A percentile compares a stretch with the other conserved stretches of the same genome.
phyloP scores from a whole-genome alignment of 805 yeast species.

The Teunomyces funiuensis region DNA sequence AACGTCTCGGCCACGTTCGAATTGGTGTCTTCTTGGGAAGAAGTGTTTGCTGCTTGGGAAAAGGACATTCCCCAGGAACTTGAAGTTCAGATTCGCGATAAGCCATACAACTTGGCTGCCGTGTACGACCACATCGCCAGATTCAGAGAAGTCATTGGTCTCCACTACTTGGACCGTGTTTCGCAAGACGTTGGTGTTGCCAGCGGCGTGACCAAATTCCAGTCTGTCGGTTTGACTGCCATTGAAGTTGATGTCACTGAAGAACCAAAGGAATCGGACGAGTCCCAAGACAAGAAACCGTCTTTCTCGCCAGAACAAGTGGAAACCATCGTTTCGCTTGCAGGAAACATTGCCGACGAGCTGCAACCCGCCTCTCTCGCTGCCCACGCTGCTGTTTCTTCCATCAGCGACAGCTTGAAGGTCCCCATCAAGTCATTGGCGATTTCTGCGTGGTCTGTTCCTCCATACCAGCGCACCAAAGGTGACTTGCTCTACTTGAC shows the following conservation, averaged over 20 bases:
- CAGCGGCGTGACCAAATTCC: slow-evolving; percentile 54
- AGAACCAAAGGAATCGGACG: slow-evolving; percentile 13
- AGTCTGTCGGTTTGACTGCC: slow-evolving; percentile 38
- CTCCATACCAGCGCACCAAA: slow-evolving; percentile 54
- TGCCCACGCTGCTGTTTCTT: slow-evolving; percentile 26
- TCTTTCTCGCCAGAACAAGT: slow-evolving; percentile 20
- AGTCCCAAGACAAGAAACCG: slow-evolving; percentile 12
- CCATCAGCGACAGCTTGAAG: slow-evolving; percentile 26
- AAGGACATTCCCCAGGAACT: slow-evolving; percentile 28
- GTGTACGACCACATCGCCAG: slow-evolving; percentile 63
- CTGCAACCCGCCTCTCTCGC: slow-evolving; percentile 10
- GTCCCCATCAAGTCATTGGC: slow-evolving; percentile 57
- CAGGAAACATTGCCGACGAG: slow-evolving; percentile 8
- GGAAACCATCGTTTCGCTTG: slow-evolving; percentile 19
- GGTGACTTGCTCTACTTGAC: slow-evolving; percentile 84
- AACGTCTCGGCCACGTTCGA: slow-evolving; percentile 28
- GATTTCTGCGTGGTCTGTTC: slow-evolving; percentile 81
- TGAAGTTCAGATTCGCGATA: slow-evolving; percentile 48
- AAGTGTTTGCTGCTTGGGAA: slow-evolving; percentile 24
- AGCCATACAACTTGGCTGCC: slow-evolving; percentile 58
- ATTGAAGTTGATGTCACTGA: slow-evolving; percentile 2
- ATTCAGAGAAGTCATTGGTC: slow-evolving; percentile 60
- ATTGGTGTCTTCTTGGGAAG: slow-evolving; percentile 19
- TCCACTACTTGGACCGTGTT: slow-evolving; percentile 46
- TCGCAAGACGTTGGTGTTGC: slow-evolving; percentile 41